Evolutionary conservation across 495 filamentous ascomycete species (phyloP), one percentile per base, ranked within the genome.

Genomic region (Beverwykella pulmonaria): DNA sequence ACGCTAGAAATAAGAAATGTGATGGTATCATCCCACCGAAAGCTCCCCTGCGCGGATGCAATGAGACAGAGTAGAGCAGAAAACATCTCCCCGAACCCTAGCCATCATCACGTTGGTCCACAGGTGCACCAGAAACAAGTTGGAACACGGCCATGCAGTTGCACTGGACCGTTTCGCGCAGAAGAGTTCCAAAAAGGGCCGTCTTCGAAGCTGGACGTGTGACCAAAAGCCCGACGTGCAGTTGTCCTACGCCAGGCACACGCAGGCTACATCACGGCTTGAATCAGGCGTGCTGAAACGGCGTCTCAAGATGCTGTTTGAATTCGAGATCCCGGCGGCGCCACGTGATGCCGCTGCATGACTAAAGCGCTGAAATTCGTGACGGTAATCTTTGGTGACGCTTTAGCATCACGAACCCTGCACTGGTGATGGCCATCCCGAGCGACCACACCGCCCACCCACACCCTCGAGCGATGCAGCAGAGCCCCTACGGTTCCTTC

Each of bases 391-490:
- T 44, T 44, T 44, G 39, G 39, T 44, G 39, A 44, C 9, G 32
- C 6, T n/a, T 12, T 44, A n/a, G 39, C 39, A 44, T 44, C 39
- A 14, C 39, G 39, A 44, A 44, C 32, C n/a, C n/a, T n/a, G n/a
- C n/a, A n/a, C n/a, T n/a, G n/a, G 30, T 34, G 39, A 44, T 44
- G 39, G 39, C 39, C 8, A 14, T 44, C 39, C 5, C 17, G 8
- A 10, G 39, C 39, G 9, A 10, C 8, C 39, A 9, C 39, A 9
- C 39, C 6, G 17, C 6, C 39, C 39, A 14, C 39, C 39, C 39
- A 44, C 54, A 10, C 34, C 27, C 12, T 19, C 62, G 41, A 70
- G 67, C 27, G 23, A 70, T 70, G 67, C 67, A 70, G 61, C 61
- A 59, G 60, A 39, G 30, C 32, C 29, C 23, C 29, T 55, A 63